Evolutionary conservation across 2,329 filamentous ascomycete genomes (phyloP), one percentile per base, ranked within the genome.

Genomic region (Fusarium globosum): DNA sequence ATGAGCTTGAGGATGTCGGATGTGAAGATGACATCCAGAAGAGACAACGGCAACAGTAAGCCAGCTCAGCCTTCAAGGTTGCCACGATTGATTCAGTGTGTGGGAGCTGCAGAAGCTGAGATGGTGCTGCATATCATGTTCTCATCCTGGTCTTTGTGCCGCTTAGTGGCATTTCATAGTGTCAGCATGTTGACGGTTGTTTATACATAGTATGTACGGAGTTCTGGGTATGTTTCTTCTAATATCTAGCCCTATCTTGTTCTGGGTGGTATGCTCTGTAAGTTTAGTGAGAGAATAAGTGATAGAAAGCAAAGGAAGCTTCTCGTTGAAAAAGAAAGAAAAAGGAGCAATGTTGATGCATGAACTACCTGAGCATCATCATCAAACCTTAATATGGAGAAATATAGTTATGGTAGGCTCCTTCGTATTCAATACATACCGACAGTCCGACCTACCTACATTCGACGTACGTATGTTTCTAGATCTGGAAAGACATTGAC

Each of bases 21-120:
- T 28, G 30, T 36, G 46, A n/a, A 33, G 26, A 51, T 45, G 58
- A n/a, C 26, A 65, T 53, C 39, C 38, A 61, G 30, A 62, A 59
- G 52, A 58, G 39, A 33, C 23, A 28, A 16, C 21, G 43, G 49
- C 7, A n/a, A 6, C 42, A 52, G 51, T 51, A 56, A 65, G 63
- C 38, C 62, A 56, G 28, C 45, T 33, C 38, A 61, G 61, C 61
- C 61, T 67, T 70, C 46, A 60, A 49, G 61, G 53, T 66, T 41
- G 30, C n/a, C 48, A 51, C 46, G 28, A 49, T 16, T 52, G 48
- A 35, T 35, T 23, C n/a, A 52, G 48, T 26, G 33, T 35, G 36
- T 39, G 28, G 20, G 53, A 45, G 30, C 38, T 60, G 15, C 38
- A 39, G 61, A 26, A 61, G 45, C 57, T 52, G 61, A 46, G 26